A percentile compares a stretch with the other conserved stretches of the same genome.
phyloP scores from a whole-genome alignment of 305 asterid species.

The Fraxinus greggii region DNA sequence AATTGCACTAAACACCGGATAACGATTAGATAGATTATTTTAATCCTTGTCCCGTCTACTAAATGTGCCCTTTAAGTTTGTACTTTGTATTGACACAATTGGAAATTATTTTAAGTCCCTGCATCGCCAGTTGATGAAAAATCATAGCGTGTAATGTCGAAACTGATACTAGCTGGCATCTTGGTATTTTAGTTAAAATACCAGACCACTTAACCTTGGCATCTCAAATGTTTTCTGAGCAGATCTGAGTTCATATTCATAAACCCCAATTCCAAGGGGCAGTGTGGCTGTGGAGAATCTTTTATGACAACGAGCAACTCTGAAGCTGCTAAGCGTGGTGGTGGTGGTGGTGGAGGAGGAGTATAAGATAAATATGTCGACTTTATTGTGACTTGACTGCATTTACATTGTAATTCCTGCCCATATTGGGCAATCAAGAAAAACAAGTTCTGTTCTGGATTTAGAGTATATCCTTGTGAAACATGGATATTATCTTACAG shows the following conservation, averaged over 20 bases:
- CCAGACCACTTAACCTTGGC: conserved; percentile 3
- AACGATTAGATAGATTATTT: background rate
- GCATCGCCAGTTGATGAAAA: background rate
- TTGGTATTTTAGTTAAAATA: background rate
- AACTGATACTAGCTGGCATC: background rate
- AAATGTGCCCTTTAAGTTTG: background rate
- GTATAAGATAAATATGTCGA: conserved; percentile 16
- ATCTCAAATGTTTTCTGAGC: conserved; percentile 22
- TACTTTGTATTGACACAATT: background rate
- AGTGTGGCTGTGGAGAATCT: conserved; percentile 96
- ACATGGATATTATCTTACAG: background rate
- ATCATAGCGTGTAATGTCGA: background rate
- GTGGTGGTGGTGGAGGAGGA: background rate
- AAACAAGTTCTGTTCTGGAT: background rate
- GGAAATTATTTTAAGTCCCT: background rate
- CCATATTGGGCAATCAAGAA: background rate
- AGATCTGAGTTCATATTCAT: conserved; percentile 90
- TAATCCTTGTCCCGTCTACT: background rate
- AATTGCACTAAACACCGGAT: background rate
- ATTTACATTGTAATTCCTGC: background rate
- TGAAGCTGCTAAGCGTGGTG: conserved; percentile 67
- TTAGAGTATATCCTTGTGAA: background rate
- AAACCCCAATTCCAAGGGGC: conserved; percentile 84
- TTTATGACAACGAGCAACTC: conserved; percentile 79
- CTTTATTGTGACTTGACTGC: background rate